Conservation (phyloP, 495 filamentous ascomycete species). For the Annulohypoxylon maeteangense region DNA sequence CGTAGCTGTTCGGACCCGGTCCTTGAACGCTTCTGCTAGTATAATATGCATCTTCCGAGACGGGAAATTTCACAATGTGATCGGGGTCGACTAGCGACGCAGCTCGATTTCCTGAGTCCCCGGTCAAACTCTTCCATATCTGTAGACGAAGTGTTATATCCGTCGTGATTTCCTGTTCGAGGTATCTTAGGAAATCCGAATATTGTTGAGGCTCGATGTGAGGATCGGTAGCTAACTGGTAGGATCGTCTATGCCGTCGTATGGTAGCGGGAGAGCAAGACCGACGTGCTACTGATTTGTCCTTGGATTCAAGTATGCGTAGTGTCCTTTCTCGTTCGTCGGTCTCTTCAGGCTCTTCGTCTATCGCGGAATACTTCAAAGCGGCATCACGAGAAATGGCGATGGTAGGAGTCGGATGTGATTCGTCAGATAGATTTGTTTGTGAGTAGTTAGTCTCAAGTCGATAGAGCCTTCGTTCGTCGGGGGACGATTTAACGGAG, state of each 20-base stretch:
- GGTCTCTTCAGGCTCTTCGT: neutral
- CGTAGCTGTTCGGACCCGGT: neutral
- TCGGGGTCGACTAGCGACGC: neutral
- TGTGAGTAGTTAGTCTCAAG: neutral
- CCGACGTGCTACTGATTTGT: neutral
- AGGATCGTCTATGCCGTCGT: slow-evolving; percentile 17
- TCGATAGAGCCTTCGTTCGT: neutral
- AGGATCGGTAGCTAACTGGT: slow-evolving; percentile 19
- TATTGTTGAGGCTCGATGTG: slow-evolving; percentile 20
- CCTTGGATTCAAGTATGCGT: slow-evolving; percentile 23
- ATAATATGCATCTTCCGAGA: neutral
- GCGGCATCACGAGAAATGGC: neutral
- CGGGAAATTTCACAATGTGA: neutral
- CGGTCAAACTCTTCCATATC: slow-evolving; percentile 16
- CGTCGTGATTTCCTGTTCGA: slow-evolving; percentile 18
- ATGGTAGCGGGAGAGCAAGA: slow-evolving; percentile 7
- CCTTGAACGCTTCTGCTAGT: neutral
- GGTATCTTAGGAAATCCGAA: slow-evolving; percentile 14
- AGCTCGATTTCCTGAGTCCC: neutral
- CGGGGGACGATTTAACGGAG: neutral
- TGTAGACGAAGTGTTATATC: slow-evolving; percentile 12
- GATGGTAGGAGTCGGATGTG: neutral
- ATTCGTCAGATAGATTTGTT: neutral
- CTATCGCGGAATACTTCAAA: neutral
- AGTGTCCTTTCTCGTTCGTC: slow-evolving; percentile 21